Base-by-base conservation (phyloP, 208 protist genomes). In the Trypanosoma cruzi region DNA sequence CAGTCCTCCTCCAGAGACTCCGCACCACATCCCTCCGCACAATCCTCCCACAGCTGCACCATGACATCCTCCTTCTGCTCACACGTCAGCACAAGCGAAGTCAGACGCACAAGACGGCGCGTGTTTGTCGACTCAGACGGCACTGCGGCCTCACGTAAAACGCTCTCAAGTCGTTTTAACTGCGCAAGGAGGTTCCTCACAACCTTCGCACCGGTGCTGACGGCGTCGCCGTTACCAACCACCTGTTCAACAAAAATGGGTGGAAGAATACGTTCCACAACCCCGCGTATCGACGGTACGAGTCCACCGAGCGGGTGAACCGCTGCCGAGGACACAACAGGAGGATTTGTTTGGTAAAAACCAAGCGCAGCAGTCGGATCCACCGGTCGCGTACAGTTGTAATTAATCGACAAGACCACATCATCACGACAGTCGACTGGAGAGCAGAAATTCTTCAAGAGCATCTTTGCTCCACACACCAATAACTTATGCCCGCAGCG, bases 341-440 rank as follows among this genome's bases (percentile, higher is more conserved):
- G 71, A 29, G 88, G 86, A 60, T 89, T 79, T 11, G 50, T 52
- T 48, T 72, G 66, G 22, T 78, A 83, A 22, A 94, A 64, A 8
- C 90, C 90, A 20, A 96, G 68, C 5, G 79, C 64, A 14, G 82
- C 75, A 16, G 29, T 28, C n/a, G 62, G 29, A 18, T 55, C 52
- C 8, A 93, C 86, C 0, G 81, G 76, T 20, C 85, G 77, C 32
- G 90, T 86, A 57, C 90, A 90, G 68, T 96, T 96, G 69, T 89
- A 96, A 69, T 90, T 83, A 42, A 93, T 49, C 60, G 74, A 64
- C 0, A 96, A 55, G 1, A 89, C 80, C 4, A 82, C 71, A 50
- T 82, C 71, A 57, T 75, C 56, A 6, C 53, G 36, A 55, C 85
- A 91, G 63, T 93, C 86, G 48, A 81, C 64, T n/a, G 85, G 88